phyloP scores from a whole-genome alignment of 768 basidiomycete species.

The Coprinopsis sp. region DNA sequence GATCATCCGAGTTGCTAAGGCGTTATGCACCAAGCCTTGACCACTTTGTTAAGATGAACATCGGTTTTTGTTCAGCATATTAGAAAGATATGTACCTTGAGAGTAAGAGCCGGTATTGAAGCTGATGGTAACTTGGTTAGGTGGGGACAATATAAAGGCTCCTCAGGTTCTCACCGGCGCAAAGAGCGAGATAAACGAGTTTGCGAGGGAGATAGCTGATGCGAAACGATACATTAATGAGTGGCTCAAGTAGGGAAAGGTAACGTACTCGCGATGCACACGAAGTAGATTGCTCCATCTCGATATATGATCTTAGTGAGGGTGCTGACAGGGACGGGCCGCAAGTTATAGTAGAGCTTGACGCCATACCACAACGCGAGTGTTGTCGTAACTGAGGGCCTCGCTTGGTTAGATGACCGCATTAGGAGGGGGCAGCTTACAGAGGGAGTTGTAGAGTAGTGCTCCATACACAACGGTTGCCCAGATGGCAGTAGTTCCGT shows the following conservation, averaged over 20 bases:
- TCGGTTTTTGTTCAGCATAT: too few species aligned
- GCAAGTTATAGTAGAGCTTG: too few species aligned
- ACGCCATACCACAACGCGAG: neutral
- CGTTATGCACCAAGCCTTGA: neutral
- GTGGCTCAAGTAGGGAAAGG: neutral
- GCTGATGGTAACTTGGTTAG: neutral
- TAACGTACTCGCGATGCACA: neutral
- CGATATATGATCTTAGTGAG: neutral
- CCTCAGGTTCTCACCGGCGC: neutral
- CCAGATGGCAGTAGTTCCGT: too few species aligned
- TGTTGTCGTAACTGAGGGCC: neutral
- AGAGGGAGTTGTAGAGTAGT: neutral
- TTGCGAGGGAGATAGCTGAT: neutral
- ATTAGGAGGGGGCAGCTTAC: neutral
- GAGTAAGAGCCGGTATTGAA: neutral
- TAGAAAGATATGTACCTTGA: neutral
- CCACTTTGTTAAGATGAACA: too few species aligned
- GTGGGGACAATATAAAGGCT: too few species aligned
- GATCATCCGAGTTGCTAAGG: neutral
- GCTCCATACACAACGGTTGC: too few species aligned
- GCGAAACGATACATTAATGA: neutral
- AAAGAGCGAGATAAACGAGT: neutral
- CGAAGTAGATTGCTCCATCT: neutral
- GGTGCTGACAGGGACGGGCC: neutral
- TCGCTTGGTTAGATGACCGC: neutral